These are phyloP conservation scores for Coemansia sp. DNA, from an alignment of 192 early-diverging fungal genomes.

Conservation along the genomic window DNA sequence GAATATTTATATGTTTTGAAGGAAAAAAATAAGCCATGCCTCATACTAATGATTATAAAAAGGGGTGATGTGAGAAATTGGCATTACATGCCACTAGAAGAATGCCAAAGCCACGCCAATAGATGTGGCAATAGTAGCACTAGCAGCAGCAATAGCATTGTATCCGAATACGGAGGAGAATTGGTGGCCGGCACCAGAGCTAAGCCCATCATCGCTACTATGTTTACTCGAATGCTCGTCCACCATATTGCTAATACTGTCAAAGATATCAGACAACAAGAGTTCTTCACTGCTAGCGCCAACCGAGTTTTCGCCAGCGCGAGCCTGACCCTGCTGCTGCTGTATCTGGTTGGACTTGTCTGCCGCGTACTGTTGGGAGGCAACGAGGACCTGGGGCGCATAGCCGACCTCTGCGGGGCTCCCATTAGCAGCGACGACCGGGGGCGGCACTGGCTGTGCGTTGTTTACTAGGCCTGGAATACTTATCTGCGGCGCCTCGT, in stretches of 20 bases:
- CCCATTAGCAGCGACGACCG: not conserved
- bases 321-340: conserved; percentile 1
- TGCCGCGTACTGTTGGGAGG: conserved; percentile 32
- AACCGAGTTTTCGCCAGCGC: conserved; percentile 8
- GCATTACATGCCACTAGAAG: not conserved
- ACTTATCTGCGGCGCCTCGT: not conserved
- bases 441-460: not conserved
- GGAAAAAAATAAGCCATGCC: not conserved
- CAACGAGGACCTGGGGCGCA: conserved; percentile 31
- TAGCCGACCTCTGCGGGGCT: conserved; percentile 35
- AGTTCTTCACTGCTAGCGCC: not conserved
- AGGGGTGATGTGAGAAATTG: not conserved
- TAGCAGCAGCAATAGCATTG: not conserved
- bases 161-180: not conserved
- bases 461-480: not conserved
- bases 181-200: conserved; percentile 1
- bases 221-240: conserved; percentile 9
- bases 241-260: conserved; percentile 12
- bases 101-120: not conserved
- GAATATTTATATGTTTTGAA: not conserved
- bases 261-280: not conserved
- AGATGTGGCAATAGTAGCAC: not conserved
- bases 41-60: not conserved
- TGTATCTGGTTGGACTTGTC: conserved; percentile 11
- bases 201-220: not conserved